These are phyloP conservation scores for Kodamaea sagamina DNA, from an alignment of 805 yeast species.

Conservation along the genomic window DNA sequence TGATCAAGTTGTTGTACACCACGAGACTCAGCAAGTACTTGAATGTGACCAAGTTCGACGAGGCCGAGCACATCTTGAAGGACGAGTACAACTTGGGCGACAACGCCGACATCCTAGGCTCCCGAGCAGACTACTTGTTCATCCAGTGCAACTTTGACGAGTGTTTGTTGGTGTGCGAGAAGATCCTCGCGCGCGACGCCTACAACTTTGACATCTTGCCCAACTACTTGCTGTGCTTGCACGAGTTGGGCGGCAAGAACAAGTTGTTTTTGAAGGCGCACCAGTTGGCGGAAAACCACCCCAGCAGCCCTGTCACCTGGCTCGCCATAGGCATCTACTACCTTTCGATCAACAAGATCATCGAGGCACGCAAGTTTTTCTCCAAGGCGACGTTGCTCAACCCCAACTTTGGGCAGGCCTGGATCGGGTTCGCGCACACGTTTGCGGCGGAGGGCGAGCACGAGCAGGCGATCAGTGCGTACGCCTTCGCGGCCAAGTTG, in stretches of 20 bases:
- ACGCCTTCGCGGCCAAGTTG: constrained; percentile 89
- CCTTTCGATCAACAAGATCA: constrained; percentile 64
- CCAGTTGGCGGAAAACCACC: constrained; percentile 80
- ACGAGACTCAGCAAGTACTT: constrained; percentile 74
- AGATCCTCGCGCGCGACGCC: constrained; percentile 58
- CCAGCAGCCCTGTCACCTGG: constrained; percentile 85
- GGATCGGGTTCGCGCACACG: constrained; percentile 98
- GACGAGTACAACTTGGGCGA: constrained; percentile 73
- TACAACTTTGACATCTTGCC: constrained; percentile 74
- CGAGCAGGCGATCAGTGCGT: constrained; percentile 96
- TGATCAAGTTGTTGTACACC: constrained; percentile 74
- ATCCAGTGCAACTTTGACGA: constrained; percentile 77
- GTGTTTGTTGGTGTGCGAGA: constrained; percentile 75
- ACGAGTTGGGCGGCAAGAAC: constrained; percentile 81
- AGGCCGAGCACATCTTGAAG: constrained; percentile 62
- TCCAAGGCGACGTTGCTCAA: constrained; percentile 85
- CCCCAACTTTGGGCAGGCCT: constrained; percentile 90
- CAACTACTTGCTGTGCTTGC: constrained; percentile 76
- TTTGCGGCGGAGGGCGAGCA: constrained; percentile 99
- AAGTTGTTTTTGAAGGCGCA: constrained; percentile 80
- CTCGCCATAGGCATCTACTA: constrained; percentile 90
- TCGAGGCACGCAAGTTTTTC: constrained; percentile 85
- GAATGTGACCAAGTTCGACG: constrained; percentile 57
- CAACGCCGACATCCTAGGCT: constrained; percentile 67
- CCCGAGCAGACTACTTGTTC: constrained; percentile 69